These are phyloP conservation scores for Dissoconium aciculare DNA, from an alignment of 2,329 filamentous ascomycete species.

Conservation along the genomic window DNA sequence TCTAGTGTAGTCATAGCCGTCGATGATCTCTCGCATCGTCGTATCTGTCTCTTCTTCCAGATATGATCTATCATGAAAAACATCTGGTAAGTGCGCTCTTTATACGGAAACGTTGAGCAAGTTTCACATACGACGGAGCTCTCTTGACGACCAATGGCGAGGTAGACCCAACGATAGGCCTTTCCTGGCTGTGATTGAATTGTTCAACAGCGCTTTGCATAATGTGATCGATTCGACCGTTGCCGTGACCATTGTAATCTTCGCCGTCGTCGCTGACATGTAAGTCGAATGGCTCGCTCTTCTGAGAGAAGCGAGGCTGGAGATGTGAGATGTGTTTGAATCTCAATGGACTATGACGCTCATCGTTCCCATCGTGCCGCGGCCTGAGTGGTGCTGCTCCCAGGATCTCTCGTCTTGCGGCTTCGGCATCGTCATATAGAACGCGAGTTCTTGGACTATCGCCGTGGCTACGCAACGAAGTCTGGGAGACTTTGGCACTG, in stretches of 20 bases:
- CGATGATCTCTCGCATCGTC: constrained; percentile 16
- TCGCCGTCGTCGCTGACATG: constrained; percentile 14
- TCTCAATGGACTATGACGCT: too few relatives aligned
- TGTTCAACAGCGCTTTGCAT: too few relatives aligned
- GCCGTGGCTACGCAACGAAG: neutral
- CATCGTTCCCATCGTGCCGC: too few relatives aligned
- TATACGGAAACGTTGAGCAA: constrained; percentile 14
- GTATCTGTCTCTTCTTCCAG: constrained; percentile 12
- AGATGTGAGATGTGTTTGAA: constrained; percentile 1
- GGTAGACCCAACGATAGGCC: constrained; percentile 6
- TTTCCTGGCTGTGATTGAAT: constrained; percentile 3
- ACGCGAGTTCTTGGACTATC: neutral
- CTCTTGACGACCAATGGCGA: constrained; percentile 7
- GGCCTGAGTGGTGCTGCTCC: too few relatives aligned
- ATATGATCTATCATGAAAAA: constrained; percentile 16
- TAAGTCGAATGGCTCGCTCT: constrained; percentile 17
- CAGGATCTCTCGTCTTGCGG: neutral
- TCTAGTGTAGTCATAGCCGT: constrained; percentile 17
- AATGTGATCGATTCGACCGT: too few relatives aligned
- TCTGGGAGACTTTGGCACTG: neutral
- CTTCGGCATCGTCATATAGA: neutral
- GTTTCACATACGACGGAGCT: constrained; percentile 20
- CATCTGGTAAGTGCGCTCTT: constrained; percentile 24
- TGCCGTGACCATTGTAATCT: too few relatives aligned
- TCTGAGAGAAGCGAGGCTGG: constrained; percentile 4